Evolutionary conservation across 495 filamentous ascomycete genomes (phyloP).

Genomic region (Darksidea phi): DNA sequence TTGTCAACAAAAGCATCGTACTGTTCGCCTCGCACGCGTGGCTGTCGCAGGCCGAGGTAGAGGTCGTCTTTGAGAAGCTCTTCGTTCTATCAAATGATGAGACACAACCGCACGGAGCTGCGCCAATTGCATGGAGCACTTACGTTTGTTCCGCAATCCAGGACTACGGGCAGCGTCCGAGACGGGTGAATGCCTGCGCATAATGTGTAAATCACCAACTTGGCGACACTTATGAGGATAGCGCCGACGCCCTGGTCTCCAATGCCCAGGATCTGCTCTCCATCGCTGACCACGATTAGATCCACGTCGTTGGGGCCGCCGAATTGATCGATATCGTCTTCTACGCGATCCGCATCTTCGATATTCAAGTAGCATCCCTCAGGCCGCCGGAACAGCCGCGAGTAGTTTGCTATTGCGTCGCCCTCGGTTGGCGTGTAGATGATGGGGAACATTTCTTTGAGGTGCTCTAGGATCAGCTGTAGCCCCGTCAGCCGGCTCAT

Average conservation of each 20-base stretch:
- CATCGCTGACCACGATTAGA: constrained; percentile 85
- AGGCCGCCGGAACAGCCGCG: constrained; percentile 70
- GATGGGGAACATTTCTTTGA: constrained; percentile 83
- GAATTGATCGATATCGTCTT: constrained; percentile 65
- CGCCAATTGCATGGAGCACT: not conserved
- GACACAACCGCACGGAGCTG: not conserved
- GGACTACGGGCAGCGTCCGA: constrained; percentile 73
- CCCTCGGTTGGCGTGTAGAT: constrained; percentile 92
- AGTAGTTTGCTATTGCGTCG: constrained; percentile 87
- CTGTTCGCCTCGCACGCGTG: constrained; percentile 63
- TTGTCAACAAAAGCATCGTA: constrained; percentile 77
- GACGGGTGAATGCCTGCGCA: constrained; percentile 84
- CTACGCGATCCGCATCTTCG: constrained; percentile 57
- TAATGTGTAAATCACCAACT: constrained; percentile 75
- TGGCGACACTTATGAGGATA: constrained; percentile 81
- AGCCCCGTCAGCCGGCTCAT: not conserved
- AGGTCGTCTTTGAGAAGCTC: constrained; percentile 73
- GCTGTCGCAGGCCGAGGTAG: constrained; percentile 72
- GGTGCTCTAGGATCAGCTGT: constrained; percentile 61
- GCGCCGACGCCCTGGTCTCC: constrained; percentile 90
- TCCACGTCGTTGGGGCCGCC: constrained; percentile 72
- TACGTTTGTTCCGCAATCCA: constrained; percentile 85
- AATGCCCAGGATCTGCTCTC: constrained; percentile 79
- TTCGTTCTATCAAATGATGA: constrained; percentile 56
- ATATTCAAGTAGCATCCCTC: constrained; percentile 72